Conservation (phyloP, 2,329 filamentous ascomycete species). For the Venturia oleaginea region DNA sequence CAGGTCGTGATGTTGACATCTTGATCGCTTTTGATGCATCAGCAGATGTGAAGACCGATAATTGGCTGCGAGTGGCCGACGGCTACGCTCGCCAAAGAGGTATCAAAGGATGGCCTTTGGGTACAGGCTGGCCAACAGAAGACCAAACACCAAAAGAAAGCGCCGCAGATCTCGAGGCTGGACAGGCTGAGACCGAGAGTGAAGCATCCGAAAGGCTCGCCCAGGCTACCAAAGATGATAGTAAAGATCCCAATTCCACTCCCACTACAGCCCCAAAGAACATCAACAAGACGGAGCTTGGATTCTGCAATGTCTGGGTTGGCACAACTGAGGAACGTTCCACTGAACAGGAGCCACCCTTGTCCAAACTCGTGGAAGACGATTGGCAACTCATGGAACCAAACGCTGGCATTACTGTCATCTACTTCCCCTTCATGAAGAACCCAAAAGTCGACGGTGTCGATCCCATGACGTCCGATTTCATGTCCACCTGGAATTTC, state of each 20-base stretch:
- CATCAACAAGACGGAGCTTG: slow-evolving; percentile 43
- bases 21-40: slow-evolving; percentile 91
- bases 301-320: slow-evolving; percentile 93
- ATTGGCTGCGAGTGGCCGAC: slow-evolving; percentile 91
- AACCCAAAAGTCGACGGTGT: slow-evolving; percentile 73
- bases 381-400: slow-evolving; percentile 60
- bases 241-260: background rate
- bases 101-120: slow-evolving; percentile 89
- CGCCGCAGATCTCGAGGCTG: slow-evolving; percentile 55
- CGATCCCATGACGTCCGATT: slow-evolving; percentile 75
- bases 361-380: slow-evolving; percentile 50
- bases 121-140: slow-evolving; percentile 79
- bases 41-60: slow-evolving; percentile 85
- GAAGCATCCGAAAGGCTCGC: slow-evolving; percentile 57
- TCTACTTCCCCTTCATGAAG: slow-evolving; percentile 82
- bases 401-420: slow-evolving; percentile 74
- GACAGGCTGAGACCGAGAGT: slow-evolving; percentile 50
- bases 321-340: slow-evolving; percentile 65
- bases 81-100: slow-evolving; percentile 85
- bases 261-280: slow-evolving; percentile 13
- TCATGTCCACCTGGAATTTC: slow-evolving; percentile 96
- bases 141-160: slow-evolving; percentile 51
- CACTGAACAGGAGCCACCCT: slow-evolving; percentile 45
- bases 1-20: slow-evolving; percentile 80
- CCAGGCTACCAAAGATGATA: slow-evolving; percentile 39